Conservation (phyloP, 345 rosid species). For the Gossypium longicalyx region DNA sequence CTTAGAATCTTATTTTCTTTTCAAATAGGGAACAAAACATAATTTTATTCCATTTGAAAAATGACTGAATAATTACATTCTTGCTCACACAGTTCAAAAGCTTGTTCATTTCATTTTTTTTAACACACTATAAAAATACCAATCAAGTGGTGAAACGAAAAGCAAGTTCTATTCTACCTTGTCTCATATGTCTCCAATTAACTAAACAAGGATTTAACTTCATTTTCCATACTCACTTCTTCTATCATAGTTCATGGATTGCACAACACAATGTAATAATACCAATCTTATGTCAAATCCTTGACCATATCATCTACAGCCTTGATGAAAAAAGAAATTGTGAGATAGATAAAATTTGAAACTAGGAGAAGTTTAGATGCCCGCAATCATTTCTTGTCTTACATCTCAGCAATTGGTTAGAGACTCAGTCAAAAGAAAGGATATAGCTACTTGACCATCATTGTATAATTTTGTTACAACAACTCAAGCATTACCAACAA, state of each 20-base stretch:
- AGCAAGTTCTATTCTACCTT: not conserved
- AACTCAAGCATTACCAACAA: not conserved
- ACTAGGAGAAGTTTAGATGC: not conserved
- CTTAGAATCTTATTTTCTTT: not conserved
- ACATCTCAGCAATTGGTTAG: not conserved
- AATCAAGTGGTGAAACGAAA: not conserved
- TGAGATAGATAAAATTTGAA: not conserved
- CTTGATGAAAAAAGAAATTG: not conserved
- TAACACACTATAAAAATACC: not conserved
- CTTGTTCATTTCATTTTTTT: not conserved
- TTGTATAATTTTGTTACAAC: not conserved
- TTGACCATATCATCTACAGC: not conserved
- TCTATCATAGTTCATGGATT: not conserved
- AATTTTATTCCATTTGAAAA: not conserved
- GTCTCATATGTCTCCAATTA: not conserved
- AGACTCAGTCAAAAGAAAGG: not conserved
- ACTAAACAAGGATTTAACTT: not conserved
- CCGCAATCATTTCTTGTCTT: not conserved
- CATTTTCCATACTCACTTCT: not conserved
- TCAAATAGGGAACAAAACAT: not conserved
- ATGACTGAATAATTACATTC: constrained; percentile 1
- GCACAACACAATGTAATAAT: not conserved
- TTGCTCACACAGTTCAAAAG: not conserved
- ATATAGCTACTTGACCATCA: not conserved
- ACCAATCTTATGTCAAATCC: not conserved